phyloP scores from a whole-genome alignment of 1,284 basidiomycete genomes.

The Heliocybe sulcata region DNA sequence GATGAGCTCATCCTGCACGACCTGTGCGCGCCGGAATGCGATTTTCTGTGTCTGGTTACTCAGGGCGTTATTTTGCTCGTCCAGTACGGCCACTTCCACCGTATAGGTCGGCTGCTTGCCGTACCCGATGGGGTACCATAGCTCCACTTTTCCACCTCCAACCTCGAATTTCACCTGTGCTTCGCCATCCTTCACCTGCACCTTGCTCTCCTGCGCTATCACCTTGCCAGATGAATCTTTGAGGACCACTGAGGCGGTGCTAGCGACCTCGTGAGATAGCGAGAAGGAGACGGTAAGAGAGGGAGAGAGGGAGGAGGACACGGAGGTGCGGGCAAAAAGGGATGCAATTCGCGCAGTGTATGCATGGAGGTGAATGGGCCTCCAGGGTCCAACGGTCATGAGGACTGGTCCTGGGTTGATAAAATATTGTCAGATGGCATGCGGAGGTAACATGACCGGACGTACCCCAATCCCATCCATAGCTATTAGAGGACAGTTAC shows the following conservation, averaged over 20 bases:
- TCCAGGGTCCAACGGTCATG: conserved; percentile 78
- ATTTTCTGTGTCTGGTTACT: conserved; percentile 52
- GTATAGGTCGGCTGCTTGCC: conserved; percentile 75
- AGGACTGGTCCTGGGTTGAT: conserved; percentile 51
- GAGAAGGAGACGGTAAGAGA: conserved; percentile 38
- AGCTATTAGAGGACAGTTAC: conserved; percentile 32
- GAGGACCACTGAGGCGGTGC: conserved; percentile 39
- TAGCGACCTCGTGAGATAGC: conserved; percentile 29
- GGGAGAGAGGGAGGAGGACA: conserved; percentile 46
- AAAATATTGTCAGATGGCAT: conserved; percentile 2
- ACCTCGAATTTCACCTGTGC: conserved; percentile 44
- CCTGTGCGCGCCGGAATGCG: conserved; percentile 67
- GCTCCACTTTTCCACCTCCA: conserved; percentile 45
- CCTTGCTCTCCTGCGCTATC: conserved; percentile 27
- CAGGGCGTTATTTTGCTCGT: conserved; percentile 40
- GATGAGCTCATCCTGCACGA: conserved; percentile 71
- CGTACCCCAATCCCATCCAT: conserved; percentile 83
- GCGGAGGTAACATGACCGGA: conserved; percentile 2
- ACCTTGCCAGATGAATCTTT: conserved; percentile 37
- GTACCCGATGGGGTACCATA: conserved; percentile 84
- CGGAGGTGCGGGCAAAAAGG: conserved; percentile 46
- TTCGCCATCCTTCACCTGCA: conserved; percentile 29
- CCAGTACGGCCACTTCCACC: conserved; percentile 43
- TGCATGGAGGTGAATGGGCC: conserved; percentile 62
- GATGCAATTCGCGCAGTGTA: conserved; percentile 62